Percentiles rank a stretch among this genome's conserved stretches.
These are phyloP conservation scores for Monsonia emarginata DNA, from an alignment of 441 rosid genomes.

Conservation along the genomic window DNA sequence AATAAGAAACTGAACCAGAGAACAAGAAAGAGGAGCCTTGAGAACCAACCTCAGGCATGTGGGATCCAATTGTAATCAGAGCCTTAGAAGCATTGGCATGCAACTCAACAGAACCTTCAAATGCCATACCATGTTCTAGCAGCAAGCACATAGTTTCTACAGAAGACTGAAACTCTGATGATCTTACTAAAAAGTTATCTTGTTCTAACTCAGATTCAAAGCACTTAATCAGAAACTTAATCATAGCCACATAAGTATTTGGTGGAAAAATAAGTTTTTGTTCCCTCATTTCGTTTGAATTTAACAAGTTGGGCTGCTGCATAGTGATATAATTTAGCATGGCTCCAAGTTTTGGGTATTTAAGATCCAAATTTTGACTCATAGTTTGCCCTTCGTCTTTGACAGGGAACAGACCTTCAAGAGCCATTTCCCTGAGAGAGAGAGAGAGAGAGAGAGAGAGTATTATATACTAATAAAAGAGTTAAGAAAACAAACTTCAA, in stretches of 20 bases:
- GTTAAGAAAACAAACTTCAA: background rate
- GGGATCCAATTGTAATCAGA: conserved; percentile 63
- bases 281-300: conserved; percentile 56
- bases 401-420: conserved; percentile 66
- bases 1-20: conserved; percentile 9
- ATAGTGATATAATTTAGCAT: conserved; percentile 67
- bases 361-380: conserved; percentile 36
- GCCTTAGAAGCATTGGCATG: conserved; percentile 81
- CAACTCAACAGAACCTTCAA: conserved; percentile 75
- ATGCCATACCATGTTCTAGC: conserved; percentile 80
- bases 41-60: conserved; percentile 66
- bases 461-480: background rate
- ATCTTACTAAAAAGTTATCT: conserved; percentile 38
- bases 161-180: conserved; percentile 50
- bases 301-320: conserved; percentile 69
- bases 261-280: conserved; percentile 77
- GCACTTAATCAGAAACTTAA: conserved; percentile 71
- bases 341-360: conserved; percentile 62
- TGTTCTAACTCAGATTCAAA: conserved; percentile 66
- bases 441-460: conserved; percentile 1
- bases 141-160: conserved; percentile 62
- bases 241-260: conserved; percentile 63
- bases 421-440: conserved; percentile 74
- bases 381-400: conserved; percentile 40
- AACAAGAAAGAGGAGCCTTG: conserved; percentile 11